Conservation (phyloP, 2,329 filamentous ascomycete genomes). For the Mycosphaerella arachidis region DNA sequence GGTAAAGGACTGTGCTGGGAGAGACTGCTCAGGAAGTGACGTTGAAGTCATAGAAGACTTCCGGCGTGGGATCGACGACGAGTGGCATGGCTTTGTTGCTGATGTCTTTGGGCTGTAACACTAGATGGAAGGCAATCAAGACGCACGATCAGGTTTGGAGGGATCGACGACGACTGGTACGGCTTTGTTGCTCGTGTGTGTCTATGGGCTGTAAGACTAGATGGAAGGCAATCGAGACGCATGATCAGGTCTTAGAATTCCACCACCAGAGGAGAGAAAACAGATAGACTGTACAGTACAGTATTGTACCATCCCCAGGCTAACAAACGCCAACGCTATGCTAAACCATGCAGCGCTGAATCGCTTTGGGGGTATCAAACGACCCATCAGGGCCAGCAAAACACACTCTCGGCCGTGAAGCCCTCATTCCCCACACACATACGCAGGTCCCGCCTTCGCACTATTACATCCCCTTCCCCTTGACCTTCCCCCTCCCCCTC, state of each 20-base stretch:
- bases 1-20: neutral
- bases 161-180: no score
- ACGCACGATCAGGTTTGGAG: no score
- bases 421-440: neutral
- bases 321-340: neutral
- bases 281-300: neutral
- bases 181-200: no score
- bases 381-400: no score
- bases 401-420: neutral
- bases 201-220: no score
- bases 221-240: no score
- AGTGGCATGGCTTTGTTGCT: no score
- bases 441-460: neutral
- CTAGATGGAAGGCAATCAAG: no score
- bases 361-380: neutral
- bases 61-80: no score
- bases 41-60: no score
- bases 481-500: slow-evolving; percentile 41
- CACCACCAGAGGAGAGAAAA: neutral
- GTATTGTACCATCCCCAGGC: neutral
- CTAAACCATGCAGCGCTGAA: neutral
- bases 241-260: no score
- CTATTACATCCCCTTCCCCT: slow-evolving; percentile 3
- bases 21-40: neutral
- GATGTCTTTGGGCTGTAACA: no score